Conservation (phyloP, 2,329 filamentous ascomycete genomes). For the Ampelomyces quisqualis region DNA sequence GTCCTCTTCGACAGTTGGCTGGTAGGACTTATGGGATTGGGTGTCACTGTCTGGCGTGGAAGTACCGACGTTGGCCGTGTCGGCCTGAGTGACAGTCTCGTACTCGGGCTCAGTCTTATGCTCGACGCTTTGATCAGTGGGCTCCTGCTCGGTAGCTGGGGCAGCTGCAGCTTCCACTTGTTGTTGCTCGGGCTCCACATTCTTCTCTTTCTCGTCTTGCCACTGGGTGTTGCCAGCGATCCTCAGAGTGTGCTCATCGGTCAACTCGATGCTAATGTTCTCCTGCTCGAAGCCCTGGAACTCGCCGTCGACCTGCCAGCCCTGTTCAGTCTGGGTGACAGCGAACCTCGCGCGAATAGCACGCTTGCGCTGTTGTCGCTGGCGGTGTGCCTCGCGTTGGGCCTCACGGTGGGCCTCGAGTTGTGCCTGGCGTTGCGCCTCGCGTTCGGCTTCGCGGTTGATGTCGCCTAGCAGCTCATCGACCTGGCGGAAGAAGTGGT, state of each 20-base stretch:
- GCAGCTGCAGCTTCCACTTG: conserved; percentile 4
- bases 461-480: conserved; percentile 37
- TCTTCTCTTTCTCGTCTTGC: conserved; percentile 16
- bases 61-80: conserved; percentile 12
- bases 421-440: conserved; percentile 25
- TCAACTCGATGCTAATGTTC: conserved; percentile 40
- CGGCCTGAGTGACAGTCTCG: conserved; percentile 6
- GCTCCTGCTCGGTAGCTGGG: background rate
- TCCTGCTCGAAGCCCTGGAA: conserved; percentile 38
- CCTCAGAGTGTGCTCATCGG: conserved; percentile 38
- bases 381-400: conserved; percentile 30
- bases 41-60: conserved; percentile 32
- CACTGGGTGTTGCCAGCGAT: conserved; percentile 35
- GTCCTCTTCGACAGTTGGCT: conserved; percentile 41
- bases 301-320: conserved; percentile 37
- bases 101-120: conserved; percentile 22
- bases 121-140: conserved; percentile 8
- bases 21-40: conserved; percentile 36
- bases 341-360: conserved; percentile 34
- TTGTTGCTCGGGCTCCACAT: conserved; percentile 13
- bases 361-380: conserved; percentile 36
- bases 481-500: conserved; percentile 37
- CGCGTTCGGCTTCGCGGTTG: conserved; percentile 30
- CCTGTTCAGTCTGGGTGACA: conserved; percentile 31
- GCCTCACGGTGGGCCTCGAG: conserved; percentile 29